Percentiles rank a stretch among this genome's conserved stretches.
Evolutionary conservation across 2,329 filamentous ascomycete genomes (phyloP).

Genomic region (Lecanicillium sp.): DNA sequence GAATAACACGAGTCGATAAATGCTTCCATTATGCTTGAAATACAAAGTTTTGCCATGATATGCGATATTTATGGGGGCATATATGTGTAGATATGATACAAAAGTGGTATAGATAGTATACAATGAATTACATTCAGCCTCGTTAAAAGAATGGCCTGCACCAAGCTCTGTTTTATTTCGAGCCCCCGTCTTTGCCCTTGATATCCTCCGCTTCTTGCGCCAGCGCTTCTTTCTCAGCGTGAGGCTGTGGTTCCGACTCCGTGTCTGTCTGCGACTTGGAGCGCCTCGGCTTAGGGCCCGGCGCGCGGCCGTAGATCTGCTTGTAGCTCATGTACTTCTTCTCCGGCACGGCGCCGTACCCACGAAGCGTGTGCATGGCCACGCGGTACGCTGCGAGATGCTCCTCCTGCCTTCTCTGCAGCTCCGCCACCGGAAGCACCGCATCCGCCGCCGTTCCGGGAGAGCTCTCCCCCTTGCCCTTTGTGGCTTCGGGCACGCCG

Average conservation of each 20-base stretch:
- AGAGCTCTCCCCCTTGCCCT: neutral
- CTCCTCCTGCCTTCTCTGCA: slow-evolving; percentile 21
- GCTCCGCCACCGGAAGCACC: slow-evolving; percentile 12
- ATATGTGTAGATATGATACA: neutral
- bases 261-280: slow-evolving; percentile 7
- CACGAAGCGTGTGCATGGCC: slow-evolving; percentile 26
- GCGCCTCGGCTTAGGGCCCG: neutral
- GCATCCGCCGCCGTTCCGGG: neutral
- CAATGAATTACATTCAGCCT: neutral
- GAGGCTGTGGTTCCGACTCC: neutral
- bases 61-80: neutral
- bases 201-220: neutral
- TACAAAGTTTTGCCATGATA: neutral
- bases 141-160: too few relatives aligned
- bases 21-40: neutral
- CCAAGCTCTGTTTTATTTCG: neutral
- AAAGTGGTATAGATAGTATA: slow-evolving; percentile 2
- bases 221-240: neutral
- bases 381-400: slow-evolving; percentile 23
- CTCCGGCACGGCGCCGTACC: slow-evolving; percentile 20
- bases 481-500: neutral
- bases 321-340: slow-evolving; percentile 25
- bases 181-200: neutral
- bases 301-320: slow-evolving; percentile 23
- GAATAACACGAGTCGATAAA: too few relatives aligned